These are phyloP conservation scores for Triglochin maritima DNA, from an alignment of 106 monocot species.

Conservation along the genomic window DNA sequence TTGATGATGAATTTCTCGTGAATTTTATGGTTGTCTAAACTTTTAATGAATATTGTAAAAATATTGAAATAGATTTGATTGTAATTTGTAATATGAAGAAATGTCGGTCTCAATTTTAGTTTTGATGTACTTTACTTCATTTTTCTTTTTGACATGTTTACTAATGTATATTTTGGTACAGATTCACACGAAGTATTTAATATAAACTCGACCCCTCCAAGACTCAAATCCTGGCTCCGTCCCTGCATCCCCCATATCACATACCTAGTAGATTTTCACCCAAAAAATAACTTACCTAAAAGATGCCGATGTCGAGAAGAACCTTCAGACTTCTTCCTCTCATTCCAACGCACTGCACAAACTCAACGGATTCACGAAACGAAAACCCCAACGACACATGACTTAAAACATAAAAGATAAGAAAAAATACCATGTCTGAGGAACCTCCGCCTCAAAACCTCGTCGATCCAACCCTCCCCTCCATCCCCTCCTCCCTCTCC, in stretches of 20 bases:
- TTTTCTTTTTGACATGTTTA: too few species aligned
- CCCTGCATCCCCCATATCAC: neutral
- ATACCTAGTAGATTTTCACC: neutral
- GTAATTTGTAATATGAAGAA: too few species aligned
- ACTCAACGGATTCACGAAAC: neutral
- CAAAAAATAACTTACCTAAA: constrained; percentile 24
- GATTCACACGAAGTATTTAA: neutral
- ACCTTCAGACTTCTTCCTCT: constrained; percentile 44
- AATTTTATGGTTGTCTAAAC: too few species aligned
- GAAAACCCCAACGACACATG: neutral
- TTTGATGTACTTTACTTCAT: too few species aligned
- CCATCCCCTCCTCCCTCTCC: constrained; percentile 10
- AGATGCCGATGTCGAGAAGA: constrained; percentile 28
- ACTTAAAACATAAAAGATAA: neutral
- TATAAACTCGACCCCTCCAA: neutral
- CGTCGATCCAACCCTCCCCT: constrained; percentile 51
- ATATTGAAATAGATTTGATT: too few species aligned
- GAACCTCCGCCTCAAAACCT: constrained; percentile 81
- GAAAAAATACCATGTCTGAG: constrained; percentile 43
- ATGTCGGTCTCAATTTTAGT: too few species aligned
- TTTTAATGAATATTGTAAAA: too few species aligned
- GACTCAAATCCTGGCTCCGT: neutral
- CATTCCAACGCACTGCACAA: constrained; percentile 70
- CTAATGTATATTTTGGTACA: too few species aligned
- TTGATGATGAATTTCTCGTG: too few species aligned